Evolutionary conservation across 1,139 yeast species (phyloP).

Genomic region (Yamadazyma jaroonii): DNA sequence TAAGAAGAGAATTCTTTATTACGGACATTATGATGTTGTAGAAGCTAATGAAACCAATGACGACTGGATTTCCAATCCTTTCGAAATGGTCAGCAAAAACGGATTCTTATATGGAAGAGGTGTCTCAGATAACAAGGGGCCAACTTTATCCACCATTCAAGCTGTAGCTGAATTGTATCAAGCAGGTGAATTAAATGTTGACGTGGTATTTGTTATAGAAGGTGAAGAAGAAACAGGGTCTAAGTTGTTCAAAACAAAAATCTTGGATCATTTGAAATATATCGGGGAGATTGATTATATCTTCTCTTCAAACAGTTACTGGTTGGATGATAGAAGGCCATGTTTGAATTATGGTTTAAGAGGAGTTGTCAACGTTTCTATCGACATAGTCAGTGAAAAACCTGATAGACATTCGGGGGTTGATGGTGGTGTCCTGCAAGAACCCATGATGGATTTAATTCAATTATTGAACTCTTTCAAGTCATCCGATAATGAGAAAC

Average conservation of each 20-base stretch:
- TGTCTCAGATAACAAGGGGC: constrained; percentile 93
- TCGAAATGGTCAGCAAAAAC: constrained; percentile 66
- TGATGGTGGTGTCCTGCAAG: constrained; percentile 88
- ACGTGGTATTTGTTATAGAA: constrained; percentile 81
- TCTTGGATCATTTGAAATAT: constrained; percentile 44
- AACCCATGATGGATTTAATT: constrained; percentile 85
- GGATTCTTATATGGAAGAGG: constrained; percentile 93
- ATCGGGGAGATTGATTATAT: constrained; percentile 86
- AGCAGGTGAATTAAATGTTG: constrained; percentile 54
- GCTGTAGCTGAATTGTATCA: constrained; percentile 75
- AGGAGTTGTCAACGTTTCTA: constrained; percentile 82
- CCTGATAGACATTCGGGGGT: constrained; percentile 97
- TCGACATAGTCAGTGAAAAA: constrained; percentile 63
- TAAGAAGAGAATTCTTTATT: constrained; percentile 61
- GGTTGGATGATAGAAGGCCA: constrained; percentile 89
- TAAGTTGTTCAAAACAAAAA: constrained; percentile 71
- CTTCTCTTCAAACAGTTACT: constrained; percentile 82
- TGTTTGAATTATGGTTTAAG: constrained; percentile 92
- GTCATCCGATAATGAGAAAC: constrained; percentile 36
- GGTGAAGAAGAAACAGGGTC: constrained; percentile 98
- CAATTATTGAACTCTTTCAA: constrained; percentile 62
- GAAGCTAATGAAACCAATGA: constrained; percentile 49
- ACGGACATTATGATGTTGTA: constrained; percentile 96
- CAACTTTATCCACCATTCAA: constrained; percentile 82
- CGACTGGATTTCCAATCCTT: constrained; percentile 81